Base-by-base conservation (phyloP, 2,329 filamentous ascomycete genomes). In the Botrytis paeoniae region DNA sequence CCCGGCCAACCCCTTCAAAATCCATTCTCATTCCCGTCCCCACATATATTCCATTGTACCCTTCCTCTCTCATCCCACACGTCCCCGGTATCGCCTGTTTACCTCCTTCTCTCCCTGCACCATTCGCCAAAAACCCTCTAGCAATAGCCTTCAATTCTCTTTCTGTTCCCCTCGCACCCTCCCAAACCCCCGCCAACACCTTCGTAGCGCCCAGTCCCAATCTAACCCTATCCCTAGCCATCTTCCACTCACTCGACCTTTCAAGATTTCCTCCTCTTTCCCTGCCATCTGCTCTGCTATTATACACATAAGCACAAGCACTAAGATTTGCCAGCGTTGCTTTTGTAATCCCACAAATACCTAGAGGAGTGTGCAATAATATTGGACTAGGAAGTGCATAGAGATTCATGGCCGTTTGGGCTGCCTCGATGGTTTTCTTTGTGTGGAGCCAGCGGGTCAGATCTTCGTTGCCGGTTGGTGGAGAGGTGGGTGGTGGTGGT, bases 141-240 rank as follows among this genome's bases (percentile, higher is more conserved):
- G 76, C 76, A 73, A 78, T 76, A 68, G 43, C 62, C 72, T 77
- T 78, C 43, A 70, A 69, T 77, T 90, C 87, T 45, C 83, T 84
- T 75, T 89, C 83, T 16, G 88, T 87, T 22, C 86, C 84, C 51
- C 83, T 82, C 9, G 88, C 87, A 60, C 89, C 86, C 2, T 85
- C 83, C 89, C 88, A 91, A 2, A 86, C 86, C 35, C 84, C 84
- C 20, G 84, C 85, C 32, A 90, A 81, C 0, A 84, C 82, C 74
- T 89, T 88, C 73, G 91, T 83, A 0, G 86, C 86, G 18, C 89
- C 89, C 9, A 89, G 86, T 57, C 88, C 88, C 16, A 91, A 82
- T 3, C 86, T 83, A 32, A 91, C 87, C 51, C 83, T 85, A 78
- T 87, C 88, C 79, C 84, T 86, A 75, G 80, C 83, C 73, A 81